Conservation (phyloP, 139 green algal species). For the Chlorella sp. region DNA sequence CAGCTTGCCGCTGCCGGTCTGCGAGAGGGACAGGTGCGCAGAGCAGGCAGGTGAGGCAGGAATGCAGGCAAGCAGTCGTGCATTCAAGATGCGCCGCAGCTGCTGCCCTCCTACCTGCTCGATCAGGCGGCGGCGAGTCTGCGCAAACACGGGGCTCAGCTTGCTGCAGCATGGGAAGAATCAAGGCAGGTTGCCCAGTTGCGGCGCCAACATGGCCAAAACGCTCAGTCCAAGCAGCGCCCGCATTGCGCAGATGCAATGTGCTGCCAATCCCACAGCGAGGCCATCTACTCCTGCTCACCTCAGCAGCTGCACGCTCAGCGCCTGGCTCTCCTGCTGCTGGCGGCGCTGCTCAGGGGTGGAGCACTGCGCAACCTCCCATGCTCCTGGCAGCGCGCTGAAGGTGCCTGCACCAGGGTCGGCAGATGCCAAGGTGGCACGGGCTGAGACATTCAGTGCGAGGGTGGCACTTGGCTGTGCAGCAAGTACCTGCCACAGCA, state of each 20-base stretch:
- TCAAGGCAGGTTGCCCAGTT: too few species aligned
- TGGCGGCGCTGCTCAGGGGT: slow-evolving; percentile 22
- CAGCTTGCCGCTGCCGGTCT: not conserved
- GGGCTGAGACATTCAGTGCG: too few species aligned
- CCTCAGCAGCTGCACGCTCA: slow-evolving; percentile 8
- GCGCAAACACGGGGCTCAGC: slow-evolving; percentile 29
- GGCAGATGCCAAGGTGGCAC: too few species aligned
- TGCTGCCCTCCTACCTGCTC: not conserved
- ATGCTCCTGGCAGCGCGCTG: slow-evolving; percentile 39
- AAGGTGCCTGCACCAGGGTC: slow-evolving; percentile 31
- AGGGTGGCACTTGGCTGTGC: not conserved
- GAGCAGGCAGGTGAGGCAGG: not conserved
- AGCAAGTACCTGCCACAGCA: not conserved
- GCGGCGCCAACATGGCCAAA: too few species aligned
- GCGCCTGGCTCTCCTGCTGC: slow-evolving; percentile 21
- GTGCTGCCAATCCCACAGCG: too few species aligned
- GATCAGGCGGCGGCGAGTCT: slow-evolving; percentile 7
- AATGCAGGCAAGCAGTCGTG: not conserved
- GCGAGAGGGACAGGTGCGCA: not conserved
- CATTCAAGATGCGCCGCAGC: not conserved
- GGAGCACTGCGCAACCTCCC: slow-evolving; percentile 24
- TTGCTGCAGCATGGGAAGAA: slow-evolving; percentile 7
- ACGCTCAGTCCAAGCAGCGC: too few species aligned
- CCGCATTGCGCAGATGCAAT: too few species aligned
- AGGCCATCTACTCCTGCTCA: too few species aligned